Evolutionary conservation across 129 eudicot genomes (phyloP).

Genomic region (Rutidosis leptorrhynchoides): DNA sequence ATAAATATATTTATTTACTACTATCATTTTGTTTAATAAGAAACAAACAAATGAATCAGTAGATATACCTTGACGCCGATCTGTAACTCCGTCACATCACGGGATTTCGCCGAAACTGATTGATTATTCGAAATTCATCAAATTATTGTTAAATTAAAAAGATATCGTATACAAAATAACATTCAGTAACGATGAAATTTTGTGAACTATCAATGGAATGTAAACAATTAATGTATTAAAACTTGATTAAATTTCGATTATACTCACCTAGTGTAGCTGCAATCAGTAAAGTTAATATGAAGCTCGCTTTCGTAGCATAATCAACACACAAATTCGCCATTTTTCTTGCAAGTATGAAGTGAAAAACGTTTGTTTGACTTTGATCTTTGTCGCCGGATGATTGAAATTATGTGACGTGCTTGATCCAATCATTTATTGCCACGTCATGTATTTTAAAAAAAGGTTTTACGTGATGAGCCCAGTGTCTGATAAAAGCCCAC

Average conservation of each 20-base stretch:
- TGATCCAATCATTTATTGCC: conserved; percentile 26
- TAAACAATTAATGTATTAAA: background rate
- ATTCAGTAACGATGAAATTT: background rate
- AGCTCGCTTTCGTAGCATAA: conserved; percentile 23
- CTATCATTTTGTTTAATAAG: too few relatives aligned
- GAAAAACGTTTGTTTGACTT: conserved; percentile 12
- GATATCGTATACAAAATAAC: background rate
- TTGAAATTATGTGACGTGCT: conserved; percentile 22
- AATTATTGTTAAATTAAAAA: conserved; percentile 12
- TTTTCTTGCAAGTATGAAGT: conserved; percentile 2
- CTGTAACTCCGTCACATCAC: conserved; percentile 83
- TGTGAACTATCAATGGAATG: background rate
- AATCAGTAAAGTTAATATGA: conserved; percentile 36
- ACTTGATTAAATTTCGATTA: conserved; percentile 1
- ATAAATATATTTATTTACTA: too few relatives aligned
- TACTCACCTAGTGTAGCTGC: conserved; percentile 43
- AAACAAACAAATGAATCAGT: background rate
- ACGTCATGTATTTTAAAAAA: too few relatives aligned
- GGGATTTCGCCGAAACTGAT: conserved; percentile 73
- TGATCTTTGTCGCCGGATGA: conserved; percentile 5
- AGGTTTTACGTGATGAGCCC: too few relatives aligned
- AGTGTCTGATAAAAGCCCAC: too few relatives aligned
- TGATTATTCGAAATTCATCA: conserved; percentile 17
- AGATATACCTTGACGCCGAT: conserved; percentile 84
- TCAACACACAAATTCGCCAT: conserved; percentile 27